Evolutionary conservation across 768 basidiomycete genomes (phyloP), one percentile per base, ranked within the genome.

Genomic region (Neoboletus brunneissimus): DNA sequence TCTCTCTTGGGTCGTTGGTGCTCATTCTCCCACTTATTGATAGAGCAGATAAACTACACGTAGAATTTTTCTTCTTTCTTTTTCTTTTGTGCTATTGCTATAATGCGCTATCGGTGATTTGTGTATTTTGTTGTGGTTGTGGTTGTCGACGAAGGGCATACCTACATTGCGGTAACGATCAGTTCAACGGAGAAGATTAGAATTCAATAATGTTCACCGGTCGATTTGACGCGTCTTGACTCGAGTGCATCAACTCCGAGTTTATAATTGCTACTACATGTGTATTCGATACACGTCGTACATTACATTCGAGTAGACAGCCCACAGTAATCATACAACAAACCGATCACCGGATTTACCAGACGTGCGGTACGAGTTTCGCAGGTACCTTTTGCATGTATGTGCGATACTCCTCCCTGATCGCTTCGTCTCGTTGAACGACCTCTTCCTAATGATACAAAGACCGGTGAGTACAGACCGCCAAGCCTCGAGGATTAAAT

Each of bases 341-440:
- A 18, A 37, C 31, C 9, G 7, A 48, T 3, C 11, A 4, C 47
- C 27, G 2, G 4, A 18, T 37, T 48, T 32, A 63, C 43, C 51
- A 64, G 22, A 60, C 18, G 32, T 15, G 27, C 12, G 62, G 62
- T 29, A 64, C 20, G 29, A 64, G 34, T 40, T n/a, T 55, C 4
- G 48, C 43, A 31, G 57, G 62, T 7, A 63, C 62, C 16, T 47
- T 63, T 18, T 25, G n/a, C 58, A 53, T 55, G 27, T 63, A 62
- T 5, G 43, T 10, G 32, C 31, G 35, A 35, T 63, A 64, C 22
- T 55, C 62, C 12, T 64, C 49, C 22, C 18, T 37, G 13, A 45
- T 37, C 5, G 29, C 41, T 2, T 53, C 57, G 29, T 63, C 57
- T 34, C 34, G 47, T 32, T 20, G 40, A 18, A 63, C 59, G 9